Base-by-base conservation (phyloP, 2,329 filamentous ascomycete species). In the Talaromyces amestolkiae region DNA sequence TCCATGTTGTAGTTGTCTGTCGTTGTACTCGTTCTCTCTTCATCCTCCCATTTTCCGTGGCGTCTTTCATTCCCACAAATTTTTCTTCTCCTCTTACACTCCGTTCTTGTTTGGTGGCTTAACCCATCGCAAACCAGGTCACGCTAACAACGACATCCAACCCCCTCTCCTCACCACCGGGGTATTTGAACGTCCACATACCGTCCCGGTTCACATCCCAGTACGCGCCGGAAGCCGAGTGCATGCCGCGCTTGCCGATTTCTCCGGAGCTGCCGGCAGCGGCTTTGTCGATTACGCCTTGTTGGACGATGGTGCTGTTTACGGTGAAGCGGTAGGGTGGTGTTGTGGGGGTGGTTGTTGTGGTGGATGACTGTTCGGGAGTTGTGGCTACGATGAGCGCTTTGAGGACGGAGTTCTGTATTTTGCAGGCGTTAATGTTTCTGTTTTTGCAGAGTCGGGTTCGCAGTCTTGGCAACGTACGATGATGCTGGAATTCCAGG, bases 271-370 rank as follows among this genome's bases (percentile, higher is more conserved):
- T 79, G 69, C 84, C 82, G 75, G 85, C 84, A 69, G 85, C 82
- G 35, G 78, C 75, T 69, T 75, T 74, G 68, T 78, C 74, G 60
- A 79, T 87, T 39, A 94, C 84, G 22, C 78, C 78, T 82, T 98
- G 94, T 83, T 99, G 94, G 72, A 98, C 96, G 76, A 98, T 97
- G 70, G 94, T 98, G 83, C 92, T 96, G 85, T 97, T 98, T 81
- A 96, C 93, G 72, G 93, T 92, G 81, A 94, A 98, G 81, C 98
- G 98, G 87, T 89, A 97, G 5, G 91, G 89, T 31, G 86, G 75
- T 15, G 15, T 45, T 9, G 80, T 71, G 13, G 61, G 37, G 8
- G 61, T 19, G 1, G 56, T 45, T 10, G 35, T 45, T 5, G 75
- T 71, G 47, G 75, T 71, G 47, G 74, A 70, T 49, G 74, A 67